Percentiles rank a stretch among this genome's conserved stretches.
Evolutionary conservation across 257 asterid genomes (phyloP).

Genomic region (Fraxinus pennsylvanica): DNA sequence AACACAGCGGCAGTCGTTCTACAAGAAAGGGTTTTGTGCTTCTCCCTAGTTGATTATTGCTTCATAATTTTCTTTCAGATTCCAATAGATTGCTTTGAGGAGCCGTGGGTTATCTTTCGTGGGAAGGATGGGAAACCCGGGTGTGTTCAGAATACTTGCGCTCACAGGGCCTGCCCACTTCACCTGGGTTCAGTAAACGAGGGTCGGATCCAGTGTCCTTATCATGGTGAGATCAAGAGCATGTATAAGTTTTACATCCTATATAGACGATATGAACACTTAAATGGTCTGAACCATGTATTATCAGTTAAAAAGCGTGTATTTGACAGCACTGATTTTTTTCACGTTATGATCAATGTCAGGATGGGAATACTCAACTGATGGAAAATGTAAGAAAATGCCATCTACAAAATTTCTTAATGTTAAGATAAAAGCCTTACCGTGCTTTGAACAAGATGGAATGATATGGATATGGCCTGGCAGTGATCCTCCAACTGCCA

Average conservation of each 20-base stretch:
- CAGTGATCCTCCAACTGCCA: conserved; percentile 74
- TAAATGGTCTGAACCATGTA: too few species aligned
- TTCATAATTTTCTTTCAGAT: conserved; percentile 44
- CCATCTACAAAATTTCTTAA: conserved; percentile 76
- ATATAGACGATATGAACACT: too few species aligned
- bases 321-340: conserved; percentile 11
- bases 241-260: neutral
- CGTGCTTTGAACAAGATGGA: conserved; percentile 92
- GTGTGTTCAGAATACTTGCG: conserved; percentile 86
- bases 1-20: too few species aligned
- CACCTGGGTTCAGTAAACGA: conserved; percentile 83
- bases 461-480: conserved; percentile 99
- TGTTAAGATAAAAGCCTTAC: conserved; percentile 73
- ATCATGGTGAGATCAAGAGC: conserved; percentile 67
- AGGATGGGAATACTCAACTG: conserved; percentile 96
- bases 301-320: neutral
- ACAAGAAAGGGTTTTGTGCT: too few species aligned
- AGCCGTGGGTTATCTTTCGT: conserved; percentile 92
- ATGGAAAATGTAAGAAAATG: conserved; percentile 92
- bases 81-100: conserved; percentile 88
- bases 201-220: conserved; percentile 93
- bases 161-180: conserved; percentile 95
- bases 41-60: neutral
- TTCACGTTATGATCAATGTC: conserved; percentile 27
- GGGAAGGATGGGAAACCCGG: conserved; percentile 94